phyloP scores from a whole-genome alignment of 1,139 yeast genomes.

The Nematodospora anomalae region DNA sequence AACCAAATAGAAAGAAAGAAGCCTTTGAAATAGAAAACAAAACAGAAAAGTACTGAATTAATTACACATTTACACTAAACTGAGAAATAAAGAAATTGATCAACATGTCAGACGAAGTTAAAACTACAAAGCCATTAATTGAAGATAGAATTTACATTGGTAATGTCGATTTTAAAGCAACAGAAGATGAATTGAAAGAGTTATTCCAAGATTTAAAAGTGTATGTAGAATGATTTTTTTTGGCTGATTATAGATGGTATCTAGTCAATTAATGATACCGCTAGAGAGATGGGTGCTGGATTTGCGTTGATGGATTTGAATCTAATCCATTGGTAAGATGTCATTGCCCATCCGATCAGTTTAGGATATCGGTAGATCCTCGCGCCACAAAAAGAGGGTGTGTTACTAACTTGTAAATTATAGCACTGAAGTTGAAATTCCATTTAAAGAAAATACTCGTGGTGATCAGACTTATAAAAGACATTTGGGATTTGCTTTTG shows the following conservation, averaged over 20 bases:
- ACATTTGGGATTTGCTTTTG: slow-evolving; percentile 56
- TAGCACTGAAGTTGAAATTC: slow-evolving; percentile 41
- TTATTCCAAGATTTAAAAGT: slow-evolving; percentile 41
- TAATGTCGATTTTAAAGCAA: slow-evolving; percentile 52
- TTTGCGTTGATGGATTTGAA: too few relatives aligned
- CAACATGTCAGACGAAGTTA: slow-evolving; percentile 18
- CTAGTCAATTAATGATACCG: too few relatives aligned
- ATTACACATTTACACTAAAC: background rate
- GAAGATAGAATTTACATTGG: slow-evolving; percentile 52
- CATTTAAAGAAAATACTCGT: slow-evolving; percentile 36
- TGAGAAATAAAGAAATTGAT: background rate
- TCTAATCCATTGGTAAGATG: too few relatives aligned
- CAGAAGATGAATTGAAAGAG: slow-evolving; percentile 51
- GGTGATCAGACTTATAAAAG: slow-evolving; percentile 35
- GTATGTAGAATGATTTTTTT: slow-evolving; percentile 26
- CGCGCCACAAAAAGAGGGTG: background rate
- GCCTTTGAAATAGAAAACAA: background rate
- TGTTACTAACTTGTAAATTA: slow-evolving; percentile 10
- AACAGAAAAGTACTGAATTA: background rate
- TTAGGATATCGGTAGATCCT: background rate
- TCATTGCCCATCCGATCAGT: background rate
- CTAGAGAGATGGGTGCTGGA: too few relatives aligned
- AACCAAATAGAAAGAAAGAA: slow-evolving; percentile 3
- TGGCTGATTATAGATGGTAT: too few relatives aligned
- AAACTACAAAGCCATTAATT: slow-evolving; percentile 28